Percentiles rank a stretch among this genome's conserved stretches.
Conservation (phyloP, 192 early-diverging fungal species). For the Chytriomyces sp. region DNA sequence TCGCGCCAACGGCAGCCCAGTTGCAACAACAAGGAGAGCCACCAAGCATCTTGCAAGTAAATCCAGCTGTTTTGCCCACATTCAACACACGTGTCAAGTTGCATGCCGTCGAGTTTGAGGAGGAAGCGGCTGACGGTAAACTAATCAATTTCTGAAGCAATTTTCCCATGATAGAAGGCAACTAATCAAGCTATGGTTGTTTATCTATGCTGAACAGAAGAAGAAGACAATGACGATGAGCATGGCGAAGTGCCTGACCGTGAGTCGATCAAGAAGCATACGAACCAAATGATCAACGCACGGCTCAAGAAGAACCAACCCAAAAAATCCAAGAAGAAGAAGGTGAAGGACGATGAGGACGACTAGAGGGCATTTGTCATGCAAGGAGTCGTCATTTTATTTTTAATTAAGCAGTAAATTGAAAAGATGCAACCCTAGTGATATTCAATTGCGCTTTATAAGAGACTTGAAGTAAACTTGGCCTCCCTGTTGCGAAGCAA, state of each 20-base stretch:
- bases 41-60: conserved; percentile 55
- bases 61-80: conserved; percentile 46
- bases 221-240: conserved; percentile 60
- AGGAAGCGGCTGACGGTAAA: conserved; percentile 52
- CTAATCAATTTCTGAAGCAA: not conserved
- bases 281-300: conserved; percentile 61
- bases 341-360: conserved; percentile 45
- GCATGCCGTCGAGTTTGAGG: conserved; percentile 61
- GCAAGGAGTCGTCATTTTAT: not conserved
- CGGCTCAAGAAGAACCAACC: conserved; percentile 59
- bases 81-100: conserved; percentile 65
- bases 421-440: too few species aligned
- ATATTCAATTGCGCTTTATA: too few species aligned
- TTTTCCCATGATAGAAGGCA: not conserved
- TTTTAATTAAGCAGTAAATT: too few species aligned
- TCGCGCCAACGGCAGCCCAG: conserved; percentile 32
- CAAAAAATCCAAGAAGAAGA: conserved; percentile 66
- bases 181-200: conserved; percentile 7
- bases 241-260: conserved; percentile 60
- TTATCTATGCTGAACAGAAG: conserved; percentile 9
- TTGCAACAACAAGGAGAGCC: conserved; percentile 51
- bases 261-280: conserved; percentile 66
- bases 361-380: conserved; percentile 4
- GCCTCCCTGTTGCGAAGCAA: too few species aligned
- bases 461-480: too few species aligned